Conservation (phyloP, 495 filamentous ascomycete species). For the Tuber borchii region DNA sequence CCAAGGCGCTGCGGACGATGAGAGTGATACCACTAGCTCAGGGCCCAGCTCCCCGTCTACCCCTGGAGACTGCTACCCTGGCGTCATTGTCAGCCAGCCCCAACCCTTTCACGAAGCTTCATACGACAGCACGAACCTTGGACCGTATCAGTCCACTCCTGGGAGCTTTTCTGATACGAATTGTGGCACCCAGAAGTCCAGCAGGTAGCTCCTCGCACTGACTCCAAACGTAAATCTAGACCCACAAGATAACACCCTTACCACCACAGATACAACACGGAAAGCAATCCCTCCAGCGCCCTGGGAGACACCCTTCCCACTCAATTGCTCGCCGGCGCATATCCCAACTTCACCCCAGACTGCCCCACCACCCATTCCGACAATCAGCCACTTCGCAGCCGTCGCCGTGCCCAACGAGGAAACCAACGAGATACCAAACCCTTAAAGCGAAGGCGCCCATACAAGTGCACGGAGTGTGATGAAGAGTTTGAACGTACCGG, state of each 20-base stretch:
- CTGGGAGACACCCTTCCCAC: background rate
- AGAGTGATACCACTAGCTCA: background rate
- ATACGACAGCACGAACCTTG: background rate
- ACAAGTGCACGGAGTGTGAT: background rate
- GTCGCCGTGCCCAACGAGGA: background rate
- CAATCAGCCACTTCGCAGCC: background rate
- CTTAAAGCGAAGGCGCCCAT: background rate
- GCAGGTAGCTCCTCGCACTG: background rate
- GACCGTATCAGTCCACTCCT: background rate
- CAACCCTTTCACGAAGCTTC: background rate
- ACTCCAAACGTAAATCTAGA: background rate
- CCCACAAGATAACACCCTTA: background rate
- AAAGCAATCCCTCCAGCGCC: background rate
- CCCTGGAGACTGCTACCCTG: background rate
- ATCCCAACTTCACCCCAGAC: background rate
- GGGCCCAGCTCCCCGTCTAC: background rate
- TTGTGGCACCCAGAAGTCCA: too few species aligned
- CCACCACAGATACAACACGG: background rate
- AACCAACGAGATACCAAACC: background rate
- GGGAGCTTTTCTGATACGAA: background rate
- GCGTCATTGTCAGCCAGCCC: background rate
- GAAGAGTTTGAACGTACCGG: background rate
- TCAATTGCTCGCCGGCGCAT: background rate
- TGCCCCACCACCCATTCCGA: background rate
- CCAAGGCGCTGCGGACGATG: too few species aligned